Base-by-base conservation (phyloP, 345 rosid species). In the Anastatica hierochuntica region DNA sequence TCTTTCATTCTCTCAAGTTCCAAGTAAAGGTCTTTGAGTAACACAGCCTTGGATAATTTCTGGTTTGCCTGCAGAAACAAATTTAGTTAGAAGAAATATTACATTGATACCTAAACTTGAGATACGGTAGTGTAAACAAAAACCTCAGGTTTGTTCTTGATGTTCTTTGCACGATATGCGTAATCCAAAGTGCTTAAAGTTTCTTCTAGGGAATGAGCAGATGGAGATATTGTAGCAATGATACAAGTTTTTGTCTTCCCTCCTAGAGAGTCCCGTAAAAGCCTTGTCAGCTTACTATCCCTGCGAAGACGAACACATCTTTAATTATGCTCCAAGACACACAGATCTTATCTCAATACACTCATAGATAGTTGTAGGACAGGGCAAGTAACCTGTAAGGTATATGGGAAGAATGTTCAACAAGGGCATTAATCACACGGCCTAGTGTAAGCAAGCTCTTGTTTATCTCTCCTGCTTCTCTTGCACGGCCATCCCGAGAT, bases 381-480 rank as follows among this genome's bases (percentile, higher is more conserved):
- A 43, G 10, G 53, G 45, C 8, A 43, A 41, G 15, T 53, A 84
- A 83, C 94, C 97, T 90, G 63, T 90, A 90, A 41, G 98, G 98
- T 76, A 90, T 69, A 68, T 90, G 98, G 4, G 96, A 72, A 51
- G 98, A 84, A 84, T 84, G 98, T 57, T 90, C 98, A 62, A 80
- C 98, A 60, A 87, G 88, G 26, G 96, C 95, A 77, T 87, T 90
- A 68, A 90, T 90, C 56, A 90, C 98, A 50, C 98, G 90, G 18
- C 96, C 96, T 33, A 90, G 62, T 14, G 98, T 90, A 16, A 90
- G 85, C 78, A 90, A 80, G 73, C 98, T 90, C 79, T 90, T 90
- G 64, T 87, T 90, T 31, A 90, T 90, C 75, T 90, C 96, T 41
- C 98, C 97, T 12, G 95, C 97, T 77, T 90, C 97, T 76, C 92